These are phyloP conservation scores for Sporothrix inflata DNA, from an alignment of 2,329 filamentous ascomycete genomes.

Conservation along the genomic window DNA sequence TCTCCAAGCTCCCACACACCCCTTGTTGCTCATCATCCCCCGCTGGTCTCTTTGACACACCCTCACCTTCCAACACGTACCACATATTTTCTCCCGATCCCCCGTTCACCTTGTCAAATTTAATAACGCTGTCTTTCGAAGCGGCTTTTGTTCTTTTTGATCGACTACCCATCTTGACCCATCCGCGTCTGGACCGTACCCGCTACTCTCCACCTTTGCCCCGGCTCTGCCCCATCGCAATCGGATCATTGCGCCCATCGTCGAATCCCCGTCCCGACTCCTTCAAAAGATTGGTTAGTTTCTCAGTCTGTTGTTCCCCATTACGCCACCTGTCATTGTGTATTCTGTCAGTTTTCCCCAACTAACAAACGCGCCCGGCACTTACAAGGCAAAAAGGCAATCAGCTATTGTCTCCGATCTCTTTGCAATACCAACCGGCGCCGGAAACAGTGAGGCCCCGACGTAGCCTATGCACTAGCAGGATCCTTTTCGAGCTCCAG, in stretches of 20 bases:
- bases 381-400: background rate
- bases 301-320: background rate
- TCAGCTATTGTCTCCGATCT: background rate
- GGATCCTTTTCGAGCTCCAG: background rate
- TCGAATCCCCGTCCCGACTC: background rate
- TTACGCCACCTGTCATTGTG: background rate
- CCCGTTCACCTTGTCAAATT: background rate
- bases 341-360: background rate
- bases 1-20: background rate
- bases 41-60: background rate
- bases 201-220: conserved; percentile 5
- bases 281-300: background rate
- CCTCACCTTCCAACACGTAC: background rate
- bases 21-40: background rate
- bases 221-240: background rate
- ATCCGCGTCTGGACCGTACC: background rate
- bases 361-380: background rate
- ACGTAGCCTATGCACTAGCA: conserved; percentile 1
- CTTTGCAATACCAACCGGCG: background rate
- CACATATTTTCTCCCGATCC: background rate
- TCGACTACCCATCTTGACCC: conserved; percentile 6
- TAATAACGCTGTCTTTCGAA: background rate
- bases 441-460: conserved; percentile 15
- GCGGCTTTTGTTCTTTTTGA: background rate
- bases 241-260: background rate